Base-by-base conservation (phyloP, 768 basidiomycete genomes). In the Lactarius trivialis region DNA sequence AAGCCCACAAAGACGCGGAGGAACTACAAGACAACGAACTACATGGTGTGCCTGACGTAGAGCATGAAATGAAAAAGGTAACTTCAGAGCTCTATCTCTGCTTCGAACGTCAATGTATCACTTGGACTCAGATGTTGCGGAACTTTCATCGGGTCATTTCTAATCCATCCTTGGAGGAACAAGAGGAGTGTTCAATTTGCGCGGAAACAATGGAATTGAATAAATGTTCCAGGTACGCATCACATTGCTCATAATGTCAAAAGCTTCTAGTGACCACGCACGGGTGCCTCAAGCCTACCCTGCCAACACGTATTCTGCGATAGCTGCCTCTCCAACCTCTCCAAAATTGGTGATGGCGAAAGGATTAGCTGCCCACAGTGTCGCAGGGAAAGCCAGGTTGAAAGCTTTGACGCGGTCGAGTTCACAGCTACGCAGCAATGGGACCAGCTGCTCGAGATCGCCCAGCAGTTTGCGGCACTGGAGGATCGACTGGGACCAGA, bases 271-370 rank as follows among this genome's bases (percentile, higher is more conserved):
- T 52, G 39, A 55, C 43, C 17, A 19, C 8, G 28, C 51, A 14
- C n/a, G 4, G 17, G 19, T 6, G 5, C 41, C n/a, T 21, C 15
- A 6, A 82, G 80, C 51, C 70, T 79, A 26, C 67, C 71, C 7
- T 81, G 81, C 68, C 70, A 79, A 49, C 81, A 82, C 65, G 65
- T 75, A 8, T 67, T 78, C 39, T 81, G 81, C 66, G 65, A 76
- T 52, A 67, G 60, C 6, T 80, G 79, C 59, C 62, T 78, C 19
- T 65, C 71, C 9, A 34, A 70, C 59, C 62, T 78, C 19, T 65
- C 71, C 9, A 34, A 70, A 36, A 65, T 78, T 24, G 64, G 69
- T 53, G 49, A 55, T 5, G 68, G 63, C 15, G 76, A 76, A 45
- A 68, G 56, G 0, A 68, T 78, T 19, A 53, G 56, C 24, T 81